Base-by-base conservation (phyloP, 108 stramenopile genomes). In the Aureococcus anophagefferens region DNA sequence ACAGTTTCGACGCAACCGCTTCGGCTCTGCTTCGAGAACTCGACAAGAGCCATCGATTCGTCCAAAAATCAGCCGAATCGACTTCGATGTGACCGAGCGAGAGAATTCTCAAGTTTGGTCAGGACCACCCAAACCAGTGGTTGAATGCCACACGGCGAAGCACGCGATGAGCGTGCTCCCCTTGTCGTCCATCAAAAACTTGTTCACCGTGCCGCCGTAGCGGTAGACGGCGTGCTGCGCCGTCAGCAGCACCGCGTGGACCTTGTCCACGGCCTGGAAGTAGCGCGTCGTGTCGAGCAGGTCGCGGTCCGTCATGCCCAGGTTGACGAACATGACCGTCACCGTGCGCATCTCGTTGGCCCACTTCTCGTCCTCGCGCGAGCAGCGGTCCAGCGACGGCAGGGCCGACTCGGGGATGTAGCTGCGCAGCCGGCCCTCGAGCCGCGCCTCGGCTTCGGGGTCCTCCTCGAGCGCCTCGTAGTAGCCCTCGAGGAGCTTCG, bases 171-270 rank as follows among this genome's bases (percentile, higher is more conserved):
- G 64, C 33, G 83, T 83, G 32, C 67, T 67, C 28, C 86, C 86
- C 80, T 87, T 87, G 82, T 87, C 86, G 65, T 87, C 86, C 46
- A 86, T 78, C 34, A 87, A 78, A 62, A 87, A 87, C 77, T 87
- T 83, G 72, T 84, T 81, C 30, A 87, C 75, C 40, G 72, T 67
- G 62, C 84, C 84, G 62, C 83, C 84, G 62, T 85, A 84, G 36
- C 74, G 70, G 80, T 85, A 85, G 15, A 84, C 77, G 11, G 83
- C 64, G 30, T 69, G 51, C 69, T 83, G 82, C 45, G 81, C 80
- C 17, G 66, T 62, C 17, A 62, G 59, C 74, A 85, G 66, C 32
- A 78, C 82, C 71, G 63, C 40, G 74, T 85, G 84, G 40, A 83
- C 71, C 35, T 75, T 46, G 5, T 13, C 9, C 13, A 44, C 5